Conservation (phyloP, 768 basidiomycete genomes). For the Leccinum rimulosum region DNA sequence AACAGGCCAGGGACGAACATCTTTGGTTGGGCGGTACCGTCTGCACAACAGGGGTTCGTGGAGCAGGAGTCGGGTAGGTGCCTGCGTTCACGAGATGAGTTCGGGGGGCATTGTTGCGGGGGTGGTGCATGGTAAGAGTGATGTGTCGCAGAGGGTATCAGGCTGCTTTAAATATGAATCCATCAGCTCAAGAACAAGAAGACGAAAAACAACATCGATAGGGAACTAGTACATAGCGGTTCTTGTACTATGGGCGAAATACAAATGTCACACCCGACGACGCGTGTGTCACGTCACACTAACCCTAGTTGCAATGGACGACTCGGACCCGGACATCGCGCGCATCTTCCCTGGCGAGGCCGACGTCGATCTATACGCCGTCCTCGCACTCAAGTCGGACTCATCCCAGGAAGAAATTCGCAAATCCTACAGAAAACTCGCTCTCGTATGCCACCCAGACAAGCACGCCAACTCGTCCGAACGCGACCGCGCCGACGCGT, state of each 20-base stretch:
- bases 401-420: slow-evolving; percentile 69
- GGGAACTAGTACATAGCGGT: too few species aligned
- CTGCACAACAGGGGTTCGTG: not conserved
- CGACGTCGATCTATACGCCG: slow-evolving; percentile 71
- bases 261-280: not conserved
- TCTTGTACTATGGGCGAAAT: slow-evolving; percentile 1
- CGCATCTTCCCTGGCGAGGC: slow-evolving; percentile 79
- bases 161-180: not conserved
- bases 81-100: not conserved
- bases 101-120: not conserved
- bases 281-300: slow-evolving; percentile 3
- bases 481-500: slow-evolving; percentile 61
- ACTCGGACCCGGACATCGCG: slow-evolving; percentile 55
- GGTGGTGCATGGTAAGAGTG: slow-evolving; percentile 4
- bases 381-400: slow-evolving; percentile 55
- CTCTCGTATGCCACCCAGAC: slow-evolving; percentile 86
- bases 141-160: not conserved
- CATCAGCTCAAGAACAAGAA: not conserved
- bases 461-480: slow-evolving; percentile 69
- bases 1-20: slow-evolving; percentile 11
- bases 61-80: not conserved
- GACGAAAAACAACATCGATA: too few species aligned
- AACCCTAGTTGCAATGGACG: slow-evolving; percentile 50
- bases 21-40: not conserved
- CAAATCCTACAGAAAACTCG: slow-evolving; percentile 81